Evolutionary conservation across 2,329 filamentous ascomycete species (phyloP).

Genomic region (Diaporthe humulicola): DNA sequence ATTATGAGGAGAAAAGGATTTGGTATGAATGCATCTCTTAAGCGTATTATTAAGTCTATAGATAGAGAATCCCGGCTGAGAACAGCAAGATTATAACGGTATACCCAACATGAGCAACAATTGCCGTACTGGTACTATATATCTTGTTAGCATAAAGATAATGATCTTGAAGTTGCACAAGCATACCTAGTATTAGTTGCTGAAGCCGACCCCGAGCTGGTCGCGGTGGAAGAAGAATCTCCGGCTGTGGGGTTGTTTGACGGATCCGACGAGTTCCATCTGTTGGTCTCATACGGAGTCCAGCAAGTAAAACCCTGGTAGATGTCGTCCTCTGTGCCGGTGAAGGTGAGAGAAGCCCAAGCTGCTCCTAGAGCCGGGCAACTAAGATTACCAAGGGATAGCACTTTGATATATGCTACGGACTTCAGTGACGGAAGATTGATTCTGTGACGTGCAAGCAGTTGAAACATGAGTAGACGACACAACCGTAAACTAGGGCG

Average conservation of each 20-base stretch:
- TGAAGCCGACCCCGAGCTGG: not conserved
- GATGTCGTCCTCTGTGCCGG: not conserved
- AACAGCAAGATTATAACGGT: not conserved
- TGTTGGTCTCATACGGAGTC: slow-evolving; percentile 14
- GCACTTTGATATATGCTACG: not conserved
- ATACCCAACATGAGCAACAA: not conserved
- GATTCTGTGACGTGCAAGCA: slow-evolving; percentile 10
- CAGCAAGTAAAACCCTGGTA: slow-evolving; percentile 26
- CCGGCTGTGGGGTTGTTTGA: slow-evolving; percentile 10
- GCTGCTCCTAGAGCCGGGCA: slow-evolving; percentile 12
- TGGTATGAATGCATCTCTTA: not conserved
- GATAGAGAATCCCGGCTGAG: not conserved
- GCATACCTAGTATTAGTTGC: not conserved
- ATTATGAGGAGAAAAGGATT: not conserved
- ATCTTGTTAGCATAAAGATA: not conserved
- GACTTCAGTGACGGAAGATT: slow-evolving; percentile 9
- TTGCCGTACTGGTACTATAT: slow-evolving; percentile 6
- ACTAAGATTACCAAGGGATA: not conserved
- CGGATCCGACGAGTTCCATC: slow-evolving; percentile 15
- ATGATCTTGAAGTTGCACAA: not conserved
- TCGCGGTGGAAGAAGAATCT: not conserved
- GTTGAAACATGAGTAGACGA: not conserved
- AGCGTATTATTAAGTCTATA: not conserved
- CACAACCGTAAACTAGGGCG: not conserved
- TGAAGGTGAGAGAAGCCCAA: slow-evolving; percentile 8